These are phyloP conservation scores for Phoma sp. DNA, from an alignment of 2,329 filamentous ascomycete species.

Conservation along the genomic window DNA sequence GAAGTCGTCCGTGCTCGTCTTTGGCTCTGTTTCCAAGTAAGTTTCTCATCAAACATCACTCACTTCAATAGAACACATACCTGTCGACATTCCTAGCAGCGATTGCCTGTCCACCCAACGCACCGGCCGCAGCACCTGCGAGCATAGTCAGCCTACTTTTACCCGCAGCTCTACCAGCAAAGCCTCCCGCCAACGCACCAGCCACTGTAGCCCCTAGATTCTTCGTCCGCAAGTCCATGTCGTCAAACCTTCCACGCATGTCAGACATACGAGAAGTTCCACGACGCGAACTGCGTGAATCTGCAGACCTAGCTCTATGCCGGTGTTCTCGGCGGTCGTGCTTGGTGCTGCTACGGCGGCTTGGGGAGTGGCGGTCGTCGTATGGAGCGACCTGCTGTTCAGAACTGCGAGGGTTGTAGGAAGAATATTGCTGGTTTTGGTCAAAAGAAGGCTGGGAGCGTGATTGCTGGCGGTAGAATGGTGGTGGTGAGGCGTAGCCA, in stretches of 20 bases:
- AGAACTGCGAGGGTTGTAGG: conserved; percentile 26
- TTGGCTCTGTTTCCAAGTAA: conserved; percentile 21
- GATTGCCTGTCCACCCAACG: conserved; percentile 39
- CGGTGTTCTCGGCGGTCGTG: conserved; percentile 34
- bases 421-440: conserved; percentile 24
- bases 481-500: conserved; percentile 41
- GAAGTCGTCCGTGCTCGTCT: conserved; percentile 25
- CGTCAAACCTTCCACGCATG: conserved; percentile 47
- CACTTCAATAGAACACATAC: background rate
- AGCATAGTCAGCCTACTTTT: conserved; percentile 47
- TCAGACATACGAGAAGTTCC: conserved; percentile 39
- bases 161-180: conserved; percentile 43
- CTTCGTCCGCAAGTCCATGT: conserved; percentile 42
- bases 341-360: conserved; percentile 39
- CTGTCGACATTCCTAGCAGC: conserved; percentile 18
- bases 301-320: conserved; percentile 49
- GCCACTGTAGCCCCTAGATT: conserved; percentile 45
- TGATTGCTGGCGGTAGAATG: conserved; percentile 45
- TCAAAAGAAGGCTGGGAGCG: conserved; percentile 43
- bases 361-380: conserved; percentile 30
- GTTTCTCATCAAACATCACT: background rate
- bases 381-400: conserved; percentile 31
- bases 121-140: conserved; percentile 48
- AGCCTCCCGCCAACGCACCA: conserved; percentile 50
- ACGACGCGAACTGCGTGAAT: conserved; percentile 44